Base-by-base conservation (phyloP, 1,284 basidiomycete species). In the Ustilago lituana region DNA sequence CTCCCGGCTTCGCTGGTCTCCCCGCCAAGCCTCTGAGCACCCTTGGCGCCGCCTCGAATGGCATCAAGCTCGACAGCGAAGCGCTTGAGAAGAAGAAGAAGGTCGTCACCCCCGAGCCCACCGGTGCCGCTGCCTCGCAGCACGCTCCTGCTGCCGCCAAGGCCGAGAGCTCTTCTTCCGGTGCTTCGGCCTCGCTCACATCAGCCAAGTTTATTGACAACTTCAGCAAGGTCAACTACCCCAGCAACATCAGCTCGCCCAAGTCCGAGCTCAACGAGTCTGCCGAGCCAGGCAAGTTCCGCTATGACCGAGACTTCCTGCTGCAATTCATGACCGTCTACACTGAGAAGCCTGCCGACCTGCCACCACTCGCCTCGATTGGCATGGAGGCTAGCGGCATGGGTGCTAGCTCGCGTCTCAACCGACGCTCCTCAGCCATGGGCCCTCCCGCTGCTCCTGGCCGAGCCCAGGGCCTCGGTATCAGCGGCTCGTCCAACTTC, bases 221-320 rank as follows among this genome's bases (percentile, higher is more conserved):
- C 83, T 86, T 98, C 48, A 86, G 85, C 37, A 85, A 87, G 53
- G 87, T 98, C 43, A 84, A 87, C 20, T 99, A 99, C 80, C 94
- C 94, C 4, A 88, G 89, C 57, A 88, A 90, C 40, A 87, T 94
- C 82, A 87, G 87, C 82, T 92, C 93, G 65, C 95, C 94, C 4
- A 88, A 87, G 73, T 84, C 90, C 8, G 91, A 93, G 77, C 89
- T 98, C 75, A 98, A 97, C 83, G 85, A 87, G 59, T 88, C 90
- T 61, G 90, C 90, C 15, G 80, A 84, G 60, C 90, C 90, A 77
- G 93, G 94, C 77, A 95, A 94, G 84, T 97, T 93, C 87, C 89
- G 94, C 76, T 98, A 98, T 83, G 94, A 98, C 83, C 93, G 95
- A 45, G 93, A 95, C 39, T 98, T 98, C 88, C 86, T 98, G 27